Base-by-base conservation (phyloP, 768 basidiomycete species). In the Daedaleopsis sinensis region DNA sequence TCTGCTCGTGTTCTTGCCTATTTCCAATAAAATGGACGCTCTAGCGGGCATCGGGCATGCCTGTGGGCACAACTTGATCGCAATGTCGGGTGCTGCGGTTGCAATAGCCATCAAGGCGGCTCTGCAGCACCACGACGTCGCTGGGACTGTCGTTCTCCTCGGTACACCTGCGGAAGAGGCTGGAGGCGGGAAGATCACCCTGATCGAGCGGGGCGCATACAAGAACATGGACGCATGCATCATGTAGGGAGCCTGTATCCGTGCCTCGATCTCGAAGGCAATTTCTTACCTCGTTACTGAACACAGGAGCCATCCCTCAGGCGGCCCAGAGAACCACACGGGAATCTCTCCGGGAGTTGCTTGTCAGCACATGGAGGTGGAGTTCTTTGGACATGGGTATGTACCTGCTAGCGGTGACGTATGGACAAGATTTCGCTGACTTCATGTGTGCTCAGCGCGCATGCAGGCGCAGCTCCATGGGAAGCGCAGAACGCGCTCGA, bases 401-500 rank as follows among this genome's bases (percentile, higher is more conserved):
- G 83, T 76, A 23, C 52, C 11, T 43, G 24, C 55, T 60, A n/a
- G 49, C 58, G 12, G 38, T 43, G 16, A 56, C 42, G 27, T 32
- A 32, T 32, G 27, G 27, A 7, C 7, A 7, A 7, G 7, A 32
- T 32, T 32, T 7, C 27, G 27, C 27, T 32, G 27, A 32, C 27
- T 38, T 13, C 19, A 38, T 16, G 24, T 35, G 8, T 8, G n/a
- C n/a, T 44, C 65, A 92, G 89, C 48, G 90, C 91, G 6, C 91
- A 93, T 67, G 91, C 91, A 16, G 88, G 86, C n/a, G 82, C 80
- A 37, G 84, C 89, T 12, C 93, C 93, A 4, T 94, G 93, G 90
- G 91, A 95, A 73, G 93, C 89, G 23, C 83, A 82, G 44, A 95
- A 95, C 68, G 92, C 93, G 13, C 82, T 93, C 47, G 94, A 96